These are phyloP conservation scores for Boletus tylopilopsis DNA, from an alignment of 768 basidiomycete genomes.

Conservation along the genomic window DNA sequence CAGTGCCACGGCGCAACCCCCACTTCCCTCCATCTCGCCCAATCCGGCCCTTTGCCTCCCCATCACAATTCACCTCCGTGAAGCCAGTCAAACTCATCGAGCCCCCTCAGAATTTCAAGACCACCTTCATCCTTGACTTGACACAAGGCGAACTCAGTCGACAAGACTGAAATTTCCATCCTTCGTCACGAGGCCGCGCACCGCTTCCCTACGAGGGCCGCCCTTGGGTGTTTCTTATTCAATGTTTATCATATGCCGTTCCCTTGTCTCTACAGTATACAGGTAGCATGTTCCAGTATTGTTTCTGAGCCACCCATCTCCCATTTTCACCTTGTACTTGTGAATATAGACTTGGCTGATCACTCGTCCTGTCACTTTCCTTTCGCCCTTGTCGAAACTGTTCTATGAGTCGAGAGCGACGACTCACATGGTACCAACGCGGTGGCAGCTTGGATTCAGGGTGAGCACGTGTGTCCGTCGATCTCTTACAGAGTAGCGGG, in stretches of 20 bases:
- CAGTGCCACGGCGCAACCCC: slow-evolving; percentile 40
- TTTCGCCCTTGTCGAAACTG: too few species aligned
- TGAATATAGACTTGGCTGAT: background rate
- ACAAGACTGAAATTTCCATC: slow-evolving; percentile 41
- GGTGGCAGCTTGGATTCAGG: background rate
- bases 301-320: background rate
- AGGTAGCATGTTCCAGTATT: slow-evolving; percentile 15
- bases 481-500: background rate
- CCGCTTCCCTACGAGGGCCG: background rate
- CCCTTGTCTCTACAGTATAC: slow-evolving; percentile 19
- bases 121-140: slow-evolving; percentile 71
- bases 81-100: slow-evolving; percentile 74
- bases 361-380: background rate
- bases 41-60: slow-evolving; percentile 72
- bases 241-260: slow-evolving; percentile 17
- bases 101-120: slow-evolving; percentile 68
- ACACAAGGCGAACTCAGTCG: slow-evolving; percentile 82
- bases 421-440: too few species aligned
- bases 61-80: slow-evolving; percentile 37
- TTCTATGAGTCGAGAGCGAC: too few species aligned
- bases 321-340: background rate
- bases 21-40: slow-evolving; percentile 72
- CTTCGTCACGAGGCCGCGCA: background rate
- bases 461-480: background rate
- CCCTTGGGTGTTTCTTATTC: slow-evolving; percentile 16